Percentiles rank a stretch among this genome's conserved stretches.
Conservation (phyloP, 139 green algal species). For the Edaphochlamys debaryana region DNA sequence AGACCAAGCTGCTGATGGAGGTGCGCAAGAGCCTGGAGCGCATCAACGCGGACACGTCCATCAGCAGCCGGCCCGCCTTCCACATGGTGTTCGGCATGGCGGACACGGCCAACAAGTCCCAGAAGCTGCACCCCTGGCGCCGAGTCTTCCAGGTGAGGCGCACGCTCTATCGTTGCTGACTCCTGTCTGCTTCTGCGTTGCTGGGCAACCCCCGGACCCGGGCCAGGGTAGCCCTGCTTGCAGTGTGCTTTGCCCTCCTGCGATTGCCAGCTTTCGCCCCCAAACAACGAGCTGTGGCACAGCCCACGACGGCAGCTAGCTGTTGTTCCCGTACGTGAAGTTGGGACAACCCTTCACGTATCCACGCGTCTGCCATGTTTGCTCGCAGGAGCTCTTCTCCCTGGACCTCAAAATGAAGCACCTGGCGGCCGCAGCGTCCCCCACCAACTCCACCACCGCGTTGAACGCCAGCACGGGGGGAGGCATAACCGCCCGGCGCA, state of each 20-base stretch:
- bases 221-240: background rate
- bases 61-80: constrained; percentile 46
- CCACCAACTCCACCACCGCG: background rate
- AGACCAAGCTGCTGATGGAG: constrained; percentile 78
- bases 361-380: too few species aligned
- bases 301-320: too few species aligned
- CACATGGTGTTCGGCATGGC: constrained; percentile 64
- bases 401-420: constrained; percentile 35
- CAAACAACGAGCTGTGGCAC: too few species aligned
- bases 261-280: too few species aligned
- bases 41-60: constrained; percentile 45
- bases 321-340: too few species aligned
- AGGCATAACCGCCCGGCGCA: background rate
- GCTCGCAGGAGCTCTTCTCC: constrained; percentile 25
- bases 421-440: background rate
- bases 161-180: too few species aligned
- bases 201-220: too few species aligned
- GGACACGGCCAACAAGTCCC: constrained; percentile 64
- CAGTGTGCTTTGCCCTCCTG: too few species aligned
- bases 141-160: constrained; percentile 65
- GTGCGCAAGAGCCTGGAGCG: constrained; percentile 64
- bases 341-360: too few species aligned
- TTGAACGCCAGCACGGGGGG: background rate
- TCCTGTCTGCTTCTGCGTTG: too few species aligned
- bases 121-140: constrained; percentile 72